A percentile compares a stretch with the other conserved stretches of the same genome.
These are phyloP conservation scores for Blastobotrys serpentis DNA, from an alignment of 1,139 yeast genomes.

Conservation along the genomic window DNA sequence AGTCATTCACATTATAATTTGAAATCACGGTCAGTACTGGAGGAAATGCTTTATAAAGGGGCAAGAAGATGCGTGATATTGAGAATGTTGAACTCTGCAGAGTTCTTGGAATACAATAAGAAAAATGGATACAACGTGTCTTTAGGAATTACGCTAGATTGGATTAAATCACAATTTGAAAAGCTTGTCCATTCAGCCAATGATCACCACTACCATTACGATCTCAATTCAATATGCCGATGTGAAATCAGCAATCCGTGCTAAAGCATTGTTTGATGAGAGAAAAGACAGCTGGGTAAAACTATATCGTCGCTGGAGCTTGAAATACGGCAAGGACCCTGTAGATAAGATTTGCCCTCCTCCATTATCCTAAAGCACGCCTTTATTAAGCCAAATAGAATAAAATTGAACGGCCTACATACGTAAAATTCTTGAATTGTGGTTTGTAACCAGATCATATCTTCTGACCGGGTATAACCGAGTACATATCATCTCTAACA, in stretches of 20 bases:
- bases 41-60: conserved; percentile 37
- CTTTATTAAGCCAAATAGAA: no score
- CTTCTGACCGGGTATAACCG: no score
- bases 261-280: conserved; percentile 49
- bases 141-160: conserved; percentile 41
- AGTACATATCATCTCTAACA: no score
- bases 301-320: conserved; percentile 60
- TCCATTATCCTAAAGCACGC: conserved; percentile 11
- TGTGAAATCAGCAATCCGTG: conserved; percentile 61
- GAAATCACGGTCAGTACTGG: conserved; percentile 37
- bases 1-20: conserved; percentile 22
- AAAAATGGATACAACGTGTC: conserved; percentile 29
- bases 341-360: conserved; percentile 54
- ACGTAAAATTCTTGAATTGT: no score
- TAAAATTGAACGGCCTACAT: no score
- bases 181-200: conserved; percentile 62
- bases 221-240: conserved; percentile 63
- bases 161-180: conserved; percentile 51
- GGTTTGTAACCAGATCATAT: no score
- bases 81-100: conserved; percentile 20
- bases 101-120: conserved; percentile 5
- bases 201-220: conserved; percentile 59
- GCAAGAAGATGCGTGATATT: conserved; percentile 46
- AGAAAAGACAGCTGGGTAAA: conserved; percentile 35
- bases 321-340: conserved; percentile 68